These are phyloP conservation scores for Ambrosiella beaveri DNA, from an alignment of 2,329 filamentous ascomycete genomes.

Conservation along the genomic window DNA sequence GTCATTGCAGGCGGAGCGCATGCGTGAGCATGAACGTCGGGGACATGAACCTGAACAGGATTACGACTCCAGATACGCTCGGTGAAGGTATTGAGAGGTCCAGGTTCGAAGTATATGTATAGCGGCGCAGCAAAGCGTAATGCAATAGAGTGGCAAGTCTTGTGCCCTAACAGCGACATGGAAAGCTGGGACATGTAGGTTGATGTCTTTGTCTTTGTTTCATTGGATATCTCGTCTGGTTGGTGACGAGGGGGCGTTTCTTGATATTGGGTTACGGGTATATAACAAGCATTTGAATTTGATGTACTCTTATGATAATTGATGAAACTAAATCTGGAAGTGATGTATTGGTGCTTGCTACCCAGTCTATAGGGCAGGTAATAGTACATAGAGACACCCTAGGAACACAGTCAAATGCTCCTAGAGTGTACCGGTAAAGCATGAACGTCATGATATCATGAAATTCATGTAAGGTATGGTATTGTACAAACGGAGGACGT, in stretches of 20 bases:
- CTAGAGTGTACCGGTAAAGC: background rate
- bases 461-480: background rate
- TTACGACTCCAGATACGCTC: conserved; percentile 18
- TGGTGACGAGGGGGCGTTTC: conserved; percentile 7
- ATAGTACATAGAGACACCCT: background rate
- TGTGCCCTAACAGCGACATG: background rate
- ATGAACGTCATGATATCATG: background rate
- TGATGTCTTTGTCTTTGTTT: conserved; percentile 6
- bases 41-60: conserved; percentile 21
- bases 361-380: background rate
- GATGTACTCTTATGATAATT: background rate
- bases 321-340: background rate
- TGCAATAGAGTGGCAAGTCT: background rate
- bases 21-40: conserved; percentile 22
- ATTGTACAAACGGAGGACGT: background rate
- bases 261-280: conserved; percentile 10
- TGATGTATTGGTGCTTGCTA: background rate
- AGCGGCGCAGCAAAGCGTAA: background rate
- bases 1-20: conserved; percentile 43
- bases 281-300: conserved; percentile 12
- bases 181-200: conserved; percentile 4
- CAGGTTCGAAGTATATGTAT: background rate
- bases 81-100: background rate
- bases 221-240: background rate
- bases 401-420: background rate